Percentiles rank a stretch among this genome's conserved stretches.
phyloP scores from a whole-genome alignment of 2,329 filamentous ascomycete genomes.

The Cytospora paraplurivora region DNA sequence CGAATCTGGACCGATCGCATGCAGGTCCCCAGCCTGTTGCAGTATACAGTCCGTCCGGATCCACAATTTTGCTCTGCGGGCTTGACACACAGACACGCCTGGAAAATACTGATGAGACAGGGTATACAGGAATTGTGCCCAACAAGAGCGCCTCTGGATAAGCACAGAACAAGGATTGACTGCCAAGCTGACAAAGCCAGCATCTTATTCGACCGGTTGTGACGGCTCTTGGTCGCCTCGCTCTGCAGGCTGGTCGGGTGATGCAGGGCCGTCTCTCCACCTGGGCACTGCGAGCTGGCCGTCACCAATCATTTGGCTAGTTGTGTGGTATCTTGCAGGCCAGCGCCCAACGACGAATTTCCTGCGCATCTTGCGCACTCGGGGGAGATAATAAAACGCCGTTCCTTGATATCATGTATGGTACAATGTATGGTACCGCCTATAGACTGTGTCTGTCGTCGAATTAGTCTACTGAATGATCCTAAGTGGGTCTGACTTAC shows the following conservation, averaged over 20 bases:
- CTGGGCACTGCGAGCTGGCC: constrained; percentile 1
- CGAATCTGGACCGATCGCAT: constrained; percentile 24
- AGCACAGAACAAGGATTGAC: too few relatives aligned
- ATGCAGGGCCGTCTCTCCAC: constrained; percentile 8
- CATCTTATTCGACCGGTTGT: constrained; percentile 8
- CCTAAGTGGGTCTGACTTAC: not conserved
- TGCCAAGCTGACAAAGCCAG: constrained; percentile 13
- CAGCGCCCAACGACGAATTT: constrained; percentile 18
- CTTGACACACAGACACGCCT: constrained; percentile 6
- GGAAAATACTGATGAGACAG: not conserved
- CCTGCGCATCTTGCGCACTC: constrained; percentile 15
- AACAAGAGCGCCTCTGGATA: too few relatives aligned
- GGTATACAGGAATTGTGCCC: too few relatives aligned
- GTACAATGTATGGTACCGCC: not conserved
- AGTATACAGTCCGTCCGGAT: constrained; percentile 5
- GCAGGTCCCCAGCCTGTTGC: constrained; percentile 22
- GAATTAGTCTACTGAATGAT: not conserved
- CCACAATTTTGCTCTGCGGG: constrained; percentile 9
- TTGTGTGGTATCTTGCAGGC: constrained; percentile 12
- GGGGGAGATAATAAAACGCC: not conserved
- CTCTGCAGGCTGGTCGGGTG: constrained; percentile 4
- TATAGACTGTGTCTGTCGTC: too few relatives aligned
- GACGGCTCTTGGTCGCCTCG: constrained; percentile 4
- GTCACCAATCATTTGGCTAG: constrained; percentile 13
- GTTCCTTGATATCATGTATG: not conserved